A percentile compares a stretch with the other conserved stretches of the same genome.
phyloP scores from a whole-genome alignment of 768 basidiomycete species.

The Tylopilus felleus region DNA sequence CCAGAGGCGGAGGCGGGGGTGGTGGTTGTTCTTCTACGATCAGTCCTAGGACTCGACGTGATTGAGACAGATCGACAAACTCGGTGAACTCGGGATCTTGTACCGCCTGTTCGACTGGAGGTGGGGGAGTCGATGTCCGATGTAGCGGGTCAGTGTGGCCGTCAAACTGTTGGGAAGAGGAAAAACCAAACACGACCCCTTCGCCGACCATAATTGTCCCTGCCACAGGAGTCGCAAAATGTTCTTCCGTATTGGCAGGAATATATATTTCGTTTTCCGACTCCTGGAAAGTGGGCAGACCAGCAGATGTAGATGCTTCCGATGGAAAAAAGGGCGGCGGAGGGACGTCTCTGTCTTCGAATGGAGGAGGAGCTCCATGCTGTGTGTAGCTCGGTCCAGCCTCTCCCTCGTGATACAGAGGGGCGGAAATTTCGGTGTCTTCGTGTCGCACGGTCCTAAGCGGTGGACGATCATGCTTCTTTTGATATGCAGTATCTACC shows the following conservation, averaged over 20 bases:
- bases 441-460: slow-evolving; percentile 65
- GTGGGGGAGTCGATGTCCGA: slow-evolving; percentile 66
- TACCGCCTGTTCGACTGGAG: slow-evolving; percentile 71
- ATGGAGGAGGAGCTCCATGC: slow-evolving; percentile 71
- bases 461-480: slow-evolving; percentile 85
- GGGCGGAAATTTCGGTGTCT: slow-evolving; percentile 57
- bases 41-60: slow-evolving; percentile 57
- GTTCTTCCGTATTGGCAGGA: slow-evolving; percentile 40
- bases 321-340: slow-evolving; percentile 60
- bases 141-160: slow-evolving; percentile 71
- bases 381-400: slow-evolving; percentile 74
- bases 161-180: slow-evolving; percentile 70
- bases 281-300: slow-evolving; percentile 73
- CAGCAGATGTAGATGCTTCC: slow-evolving; percentile 56
- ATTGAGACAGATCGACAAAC: slow-evolving; percentile 54
- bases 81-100: slow-evolving; percentile 67
- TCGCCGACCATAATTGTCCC: slow-evolving; percentile 57
- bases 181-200: slow-evolving; percentile 75
- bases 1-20: slow-evolving; percentile 78
- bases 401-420: slow-evolving; percentile 65
- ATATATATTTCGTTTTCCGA: slow-evolving; percentile 76
- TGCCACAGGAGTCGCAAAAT: slow-evolving; percentile 33
- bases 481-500: slow-evolving; percentile 73
- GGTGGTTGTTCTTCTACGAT: slow-evolving; percentile 57
- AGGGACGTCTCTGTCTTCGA: slow-evolving; percentile 79